These are phyloP conservation scores for Tephrocybe sp. DNA, from an alignment of 768 basidiomycete species.

Conservation along the genomic window DNA sequence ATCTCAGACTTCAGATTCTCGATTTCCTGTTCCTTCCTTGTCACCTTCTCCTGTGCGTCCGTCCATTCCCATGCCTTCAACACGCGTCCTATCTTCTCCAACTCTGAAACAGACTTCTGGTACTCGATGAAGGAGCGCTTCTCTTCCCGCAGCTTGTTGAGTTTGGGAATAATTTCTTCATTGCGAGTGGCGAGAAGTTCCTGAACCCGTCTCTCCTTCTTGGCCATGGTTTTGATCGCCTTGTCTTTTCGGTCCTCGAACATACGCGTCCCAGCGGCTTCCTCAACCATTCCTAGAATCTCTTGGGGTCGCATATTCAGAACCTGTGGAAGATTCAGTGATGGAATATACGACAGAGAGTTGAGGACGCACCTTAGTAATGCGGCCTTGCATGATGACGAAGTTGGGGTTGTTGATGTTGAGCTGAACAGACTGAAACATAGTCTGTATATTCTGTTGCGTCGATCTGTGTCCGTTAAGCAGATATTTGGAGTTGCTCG, in stretches of 20 bases:
- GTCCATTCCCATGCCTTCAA: conserved; percentile 91
- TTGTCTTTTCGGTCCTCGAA: conserved; percentile 99
- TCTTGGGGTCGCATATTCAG: conserved; percentile 99
- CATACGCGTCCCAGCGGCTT: conserved; percentile 98
- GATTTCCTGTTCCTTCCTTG: conserved; percentile 58
- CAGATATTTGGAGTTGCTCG: conserved; percentile 92
- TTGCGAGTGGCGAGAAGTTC: conserved; percentile 78
- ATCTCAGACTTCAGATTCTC: conserved; percentile 48
- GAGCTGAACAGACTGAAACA: conserved; percentile 96
- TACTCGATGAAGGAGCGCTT: conserved; percentile 87
- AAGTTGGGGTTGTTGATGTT: conserved; percentile 99
- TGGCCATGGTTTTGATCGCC: conserved; percentile 91
- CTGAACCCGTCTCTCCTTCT: conserved; percentile 94
- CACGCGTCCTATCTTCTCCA: conserved; percentile 81
- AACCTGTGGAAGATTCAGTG: conserved; percentile 42
- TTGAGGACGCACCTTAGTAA: conserved; percentile 82
- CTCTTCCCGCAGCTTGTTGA: conserved; percentile 86
- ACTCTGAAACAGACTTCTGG: conserved; percentile 85
- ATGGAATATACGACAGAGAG: neutral
- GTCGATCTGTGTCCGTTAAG: conserved; percentile 93
- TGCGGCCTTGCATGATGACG: conserved; percentile 99
- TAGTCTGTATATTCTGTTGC: conserved; percentile 80
- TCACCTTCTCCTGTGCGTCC: conserved; percentile 51
- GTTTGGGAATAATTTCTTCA: conserved; percentile 94
- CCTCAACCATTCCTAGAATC: conserved; percentile 97